phyloP scores from a whole-genome alignment of 768 basidiomycete genomes.

The Mycena sanguinolenta region DNA sequence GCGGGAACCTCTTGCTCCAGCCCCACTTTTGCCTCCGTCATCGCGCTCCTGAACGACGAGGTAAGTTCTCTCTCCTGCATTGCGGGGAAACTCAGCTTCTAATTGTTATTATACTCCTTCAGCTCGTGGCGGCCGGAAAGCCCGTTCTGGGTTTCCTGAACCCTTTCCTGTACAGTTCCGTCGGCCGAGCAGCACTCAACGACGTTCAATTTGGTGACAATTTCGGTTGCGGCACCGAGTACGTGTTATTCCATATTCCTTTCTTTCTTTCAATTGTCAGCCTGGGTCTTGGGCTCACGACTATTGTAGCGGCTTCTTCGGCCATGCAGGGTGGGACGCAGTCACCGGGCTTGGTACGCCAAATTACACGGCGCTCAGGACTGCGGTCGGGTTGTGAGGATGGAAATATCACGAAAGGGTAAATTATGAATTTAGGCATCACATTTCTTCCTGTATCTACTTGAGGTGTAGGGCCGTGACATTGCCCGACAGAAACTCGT shows the following conservation, averaged over 20 bases:
- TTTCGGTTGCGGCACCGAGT: constrained; percentile 51
- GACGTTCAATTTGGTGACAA: constrained; percentile 55
- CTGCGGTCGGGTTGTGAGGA: constrained; percentile 20
- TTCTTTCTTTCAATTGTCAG: constrained; percentile 6
- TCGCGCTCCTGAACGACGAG: constrained; percentile 58
- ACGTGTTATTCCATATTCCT: background rate
- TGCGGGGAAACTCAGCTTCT: constrained; percentile 1
- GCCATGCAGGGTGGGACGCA: constrained; percentile 14
- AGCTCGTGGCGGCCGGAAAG: constrained; percentile 46
- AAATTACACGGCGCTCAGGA: constrained; percentile 12
- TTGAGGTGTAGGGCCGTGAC: no score
- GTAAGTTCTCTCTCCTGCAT: constrained; percentile 22
- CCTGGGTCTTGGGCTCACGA: background rate
- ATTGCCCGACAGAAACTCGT: no score
- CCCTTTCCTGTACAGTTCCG: constrained; percentile 47
- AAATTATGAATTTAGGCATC: constrained; percentile 3
- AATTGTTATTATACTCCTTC: constrained; percentile 30
- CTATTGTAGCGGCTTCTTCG: constrained; percentile 16
- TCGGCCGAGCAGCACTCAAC: constrained; percentile 43
- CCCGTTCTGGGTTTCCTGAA: constrained; percentile 51
- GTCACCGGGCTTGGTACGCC: constrained; percentile 23
- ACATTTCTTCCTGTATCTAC: constrained; percentile 8
- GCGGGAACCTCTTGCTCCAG: constrained; percentile 59
- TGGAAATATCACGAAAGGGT: background rate
- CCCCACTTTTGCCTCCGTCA: constrained; percentile 58